Conservation (phyloP, 2,329 filamentous ascomycete species). For the Ophiostoma pallidulum region DNA sequence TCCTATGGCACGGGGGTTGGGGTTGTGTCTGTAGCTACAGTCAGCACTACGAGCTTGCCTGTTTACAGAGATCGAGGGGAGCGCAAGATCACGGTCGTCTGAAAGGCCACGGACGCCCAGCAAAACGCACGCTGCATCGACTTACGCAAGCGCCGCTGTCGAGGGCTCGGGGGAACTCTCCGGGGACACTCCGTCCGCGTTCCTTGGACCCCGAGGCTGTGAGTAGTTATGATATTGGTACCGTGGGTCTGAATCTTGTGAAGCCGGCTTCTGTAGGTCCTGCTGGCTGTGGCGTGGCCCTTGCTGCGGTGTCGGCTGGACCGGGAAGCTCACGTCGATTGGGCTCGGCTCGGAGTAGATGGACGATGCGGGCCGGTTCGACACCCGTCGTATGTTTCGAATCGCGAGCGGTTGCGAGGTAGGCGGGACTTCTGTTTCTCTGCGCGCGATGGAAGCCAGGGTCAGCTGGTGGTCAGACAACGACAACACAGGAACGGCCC, state of each 20-base stretch:
- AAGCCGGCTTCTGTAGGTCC: not conserved
- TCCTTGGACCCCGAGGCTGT: not conserved
- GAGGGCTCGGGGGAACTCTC: slow-evolving; percentile 46
- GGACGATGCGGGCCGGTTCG: slow-evolving; percentile 46
- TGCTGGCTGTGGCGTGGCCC: slow-evolving; percentile 12
- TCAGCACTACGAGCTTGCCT: not conserved
- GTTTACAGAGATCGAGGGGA: no score
- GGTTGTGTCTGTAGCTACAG: slow-evolving; percentile 3
- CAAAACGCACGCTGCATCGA: slow-evolving; percentile 15
- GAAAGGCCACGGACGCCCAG: no score
- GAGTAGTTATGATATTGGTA: slow-evolving; percentile 14
- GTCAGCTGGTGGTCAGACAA: not conserved
- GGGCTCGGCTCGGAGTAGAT: slow-evolving; percentile 51
- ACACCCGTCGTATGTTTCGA: slow-evolving; percentile 27
- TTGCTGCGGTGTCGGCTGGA: no score
- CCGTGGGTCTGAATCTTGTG: slow-evolving; percentile 1
- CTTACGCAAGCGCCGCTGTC: slow-evolving; percentile 33
- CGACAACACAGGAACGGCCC: no score
- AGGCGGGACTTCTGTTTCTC: slow-evolving; percentile 24
- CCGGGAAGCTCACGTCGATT: slow-evolving; percentile 24
- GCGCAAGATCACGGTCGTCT: no score
- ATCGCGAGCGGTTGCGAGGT: slow-evolving; percentile 21
- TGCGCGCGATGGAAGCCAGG: slow-evolving; percentile 11
- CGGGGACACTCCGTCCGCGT: slow-evolving; percentile 38
- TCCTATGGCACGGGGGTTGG: not conserved